A percentile compares a stretch with the other conserved stretches of the same genome.
Conservation (phyloP, 2,329 filamentous ascomycete species). For the Lasiodiplodia hormozganensis region DNA sequence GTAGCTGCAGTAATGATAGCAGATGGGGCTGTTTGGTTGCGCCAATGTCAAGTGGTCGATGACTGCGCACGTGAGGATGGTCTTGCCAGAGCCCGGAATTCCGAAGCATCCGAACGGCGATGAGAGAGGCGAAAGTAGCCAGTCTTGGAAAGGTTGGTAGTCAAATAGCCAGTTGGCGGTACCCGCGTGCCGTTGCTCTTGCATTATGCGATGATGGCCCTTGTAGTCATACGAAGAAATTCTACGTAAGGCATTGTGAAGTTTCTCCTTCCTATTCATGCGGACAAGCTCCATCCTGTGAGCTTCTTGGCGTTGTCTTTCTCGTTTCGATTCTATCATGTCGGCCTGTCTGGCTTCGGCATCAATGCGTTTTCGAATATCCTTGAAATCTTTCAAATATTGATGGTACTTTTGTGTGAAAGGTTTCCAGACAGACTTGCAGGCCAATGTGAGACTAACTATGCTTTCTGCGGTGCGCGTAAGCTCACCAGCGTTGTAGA, state of each 20-base stretch:
- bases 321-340: conserved; percentile 34
- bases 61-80: conserved; percentile 32
- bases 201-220: conserved; percentile 30
- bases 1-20: conserved; percentile 36
- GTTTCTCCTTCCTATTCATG: conserved; percentile 29
- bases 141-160: conserved; percentile 24
- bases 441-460: conserved; percentile 24
- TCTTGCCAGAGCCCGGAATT: conserved; percentile 38
- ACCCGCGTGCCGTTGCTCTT: conserved; percentile 29
- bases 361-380: conserved; percentile 33
- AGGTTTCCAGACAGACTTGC: conserved; percentile 34
- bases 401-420: conserved; percentile 32
- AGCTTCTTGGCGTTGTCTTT: conserved; percentile 32
- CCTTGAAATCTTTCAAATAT: conserved; percentile 33
- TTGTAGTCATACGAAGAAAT: conserved; percentile 33
- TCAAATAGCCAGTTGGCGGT: conserved; percentile 33
- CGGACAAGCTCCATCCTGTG: conserved; percentile 32
- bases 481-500: too few species aligned
- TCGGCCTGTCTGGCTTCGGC: conserved; percentile 34
- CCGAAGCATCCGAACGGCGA: conserved; percentile 35
- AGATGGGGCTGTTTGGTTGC: not conserved
- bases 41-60: conserved; percentile 22
- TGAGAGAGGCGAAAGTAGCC: conserved; percentile 24
- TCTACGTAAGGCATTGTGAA: conserved; percentile 29
- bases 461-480: not conserved